Percentiles rank a stretch among this genome's conserved stretches.
These are phyloP conservation scores for Sindora glabra DNA, from an alignment of 306 rosid genomes.

Conservation along the genomic window DNA sequence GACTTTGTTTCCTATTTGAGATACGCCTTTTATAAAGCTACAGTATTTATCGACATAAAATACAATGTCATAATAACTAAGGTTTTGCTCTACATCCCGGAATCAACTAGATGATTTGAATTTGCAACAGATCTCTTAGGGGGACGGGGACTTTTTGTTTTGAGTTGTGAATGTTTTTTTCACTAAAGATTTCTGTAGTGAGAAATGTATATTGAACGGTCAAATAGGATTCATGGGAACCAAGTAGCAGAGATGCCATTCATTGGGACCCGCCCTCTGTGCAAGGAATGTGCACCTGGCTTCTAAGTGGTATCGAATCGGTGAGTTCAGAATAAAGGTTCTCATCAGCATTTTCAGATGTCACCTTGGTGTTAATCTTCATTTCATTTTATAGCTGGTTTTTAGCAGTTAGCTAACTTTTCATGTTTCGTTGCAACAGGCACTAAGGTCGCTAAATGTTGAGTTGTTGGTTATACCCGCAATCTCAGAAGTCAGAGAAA, in stretches of 20 bases:
- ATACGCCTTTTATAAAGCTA: no score
- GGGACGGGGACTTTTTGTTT: not conserved
- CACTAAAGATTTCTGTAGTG: not conserved
- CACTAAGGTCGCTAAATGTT: conserved; percentile 64
- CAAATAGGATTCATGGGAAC: conserved; percentile 75
- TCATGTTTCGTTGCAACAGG: conserved; percentile 35
- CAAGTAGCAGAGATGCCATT: conserved; percentile 95
- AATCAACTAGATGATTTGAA: no score
- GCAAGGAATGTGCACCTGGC: conserved; percentile 97
- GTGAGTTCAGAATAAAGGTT: conserved; percentile 34
- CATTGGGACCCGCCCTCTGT: conserved; percentile 83
- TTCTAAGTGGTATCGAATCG: conserved; percentile 62
- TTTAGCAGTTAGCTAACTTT: conserved; percentile 16
- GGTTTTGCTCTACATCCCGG: no score
- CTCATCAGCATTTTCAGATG: not conserved
- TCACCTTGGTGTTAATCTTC: no score
- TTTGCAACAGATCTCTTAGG: no score
- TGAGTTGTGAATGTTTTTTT: not conserved
- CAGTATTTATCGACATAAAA: no score
- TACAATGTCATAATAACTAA: no score
- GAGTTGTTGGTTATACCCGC: conserved; percentile 90
- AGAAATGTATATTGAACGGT: conserved; percentile 15
- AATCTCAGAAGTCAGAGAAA: conserved; percentile 62
- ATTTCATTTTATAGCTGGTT: conserved; percentile 9
- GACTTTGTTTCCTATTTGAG: no score